Base-by-base conservation (phyloP, 306 rosid species). In the Phaseolus lunatus region DNA sequence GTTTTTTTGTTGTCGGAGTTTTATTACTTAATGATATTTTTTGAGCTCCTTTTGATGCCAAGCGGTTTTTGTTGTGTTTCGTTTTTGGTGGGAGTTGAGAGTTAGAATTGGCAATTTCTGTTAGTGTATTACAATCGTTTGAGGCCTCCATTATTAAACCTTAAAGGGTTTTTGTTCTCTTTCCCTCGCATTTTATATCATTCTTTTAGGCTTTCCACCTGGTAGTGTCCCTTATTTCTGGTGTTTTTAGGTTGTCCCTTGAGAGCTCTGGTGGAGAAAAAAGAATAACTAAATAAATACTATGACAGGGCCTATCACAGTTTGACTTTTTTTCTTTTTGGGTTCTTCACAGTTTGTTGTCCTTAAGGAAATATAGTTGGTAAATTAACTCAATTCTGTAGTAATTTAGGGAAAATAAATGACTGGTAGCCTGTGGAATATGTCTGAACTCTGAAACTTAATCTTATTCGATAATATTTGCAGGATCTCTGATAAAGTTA, bases 401-500 rank as follows among this genome's bases (percentile, higher is more conserved):
- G 49, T 37, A 26, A 16, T 15, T 44, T 61, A 20, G 48, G 68
- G 33, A 35, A 29, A 72, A 54, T 10, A 39, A 52, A 64, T 18
- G 39, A 35, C 14, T 82, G 43, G 62, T n/a, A 10, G 75, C 37
- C 23, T 82, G 26, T 49, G 62, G 56, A 56, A 16, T 69, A 41
- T 58, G 74, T 70, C n/a, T 35, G 59, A 53, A 81, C 78, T 70
- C n/a, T 50, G 68, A 53, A 81, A 80, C 11, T 57, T 61, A 52
- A 73, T 39, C 70, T 65, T 53, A 19, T 73, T 78, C 43, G 10
- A 48, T 81, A 23, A 27, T 77, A 26, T 74, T 82, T 81, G 78
- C 90, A 96, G 99, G 99, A 53, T 96, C 99, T 79, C 84, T 96
- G 67, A 96, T 96, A 86, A 96, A 96, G 87, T 91, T 96, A 86